Base-by-base conservation (phyloP, 371 early-diverging fungal species). In the Ecytonucleospora hepatopenaei region DNA sequence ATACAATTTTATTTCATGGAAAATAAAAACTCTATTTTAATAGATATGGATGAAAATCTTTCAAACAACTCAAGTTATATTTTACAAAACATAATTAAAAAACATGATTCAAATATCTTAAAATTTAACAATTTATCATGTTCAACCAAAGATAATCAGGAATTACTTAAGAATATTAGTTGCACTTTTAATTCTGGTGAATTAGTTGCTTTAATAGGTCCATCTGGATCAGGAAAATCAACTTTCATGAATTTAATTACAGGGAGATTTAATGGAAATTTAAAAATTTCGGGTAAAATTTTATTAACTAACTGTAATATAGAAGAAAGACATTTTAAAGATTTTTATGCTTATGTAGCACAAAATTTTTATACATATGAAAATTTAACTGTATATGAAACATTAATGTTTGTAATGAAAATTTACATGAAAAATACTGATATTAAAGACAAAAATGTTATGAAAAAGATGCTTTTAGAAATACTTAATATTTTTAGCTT, bases 191-290 rank as follows among this genome's bases (percentile, higher is more conserved):
- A 83, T 2, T 68, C 82, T n/a, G 82, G 81, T 33, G 79, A 83
- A 49, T 78, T 90, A 24, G 85, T 86, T 4, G 84, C 87, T 33
- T 78, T 88, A 16, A 83, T 87, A 66, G 88, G 90, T 1, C 80
- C 84, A 3, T 85, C 86, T 28, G 89, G 90, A 8, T 88, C 89
- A 61, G 91, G 91, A 54, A 91, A 91, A 77, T 86, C 89, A 0
- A 87, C 89, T 0, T 80, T 90, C 0, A 66, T 89, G 66, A 90
- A 90, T 77, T 82, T 88, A 48, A 66, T 97, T 2, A 88, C 93
- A 0, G 84, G 89, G 2, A 85, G 89, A 48, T 83, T 85, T 67
- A 74, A 83, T 1, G 88, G 88, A 19, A 80, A 78, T 8, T 84
- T 89, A 15, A 78, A 80, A n/a, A 33, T 69, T 12, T 58, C 21